Conservation (phyloP, 169 alveolate species). For the Eimeria maxima region DNA sequence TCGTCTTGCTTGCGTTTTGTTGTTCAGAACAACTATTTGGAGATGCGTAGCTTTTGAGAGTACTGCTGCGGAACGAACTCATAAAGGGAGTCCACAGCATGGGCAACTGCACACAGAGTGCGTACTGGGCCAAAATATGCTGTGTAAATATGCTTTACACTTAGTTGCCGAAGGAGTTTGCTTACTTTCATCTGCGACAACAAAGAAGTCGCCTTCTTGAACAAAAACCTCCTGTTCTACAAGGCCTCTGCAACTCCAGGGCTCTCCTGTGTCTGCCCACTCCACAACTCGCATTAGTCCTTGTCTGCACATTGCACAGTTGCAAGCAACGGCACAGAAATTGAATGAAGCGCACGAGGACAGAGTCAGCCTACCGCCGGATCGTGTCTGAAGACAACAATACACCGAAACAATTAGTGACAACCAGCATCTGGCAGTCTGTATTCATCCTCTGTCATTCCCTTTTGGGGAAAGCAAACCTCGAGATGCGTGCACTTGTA, state of each 20-base stretch:
- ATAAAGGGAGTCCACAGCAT: no score
- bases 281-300: conserved; percentile 42
- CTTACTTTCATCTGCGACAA: conserved; percentile 67
- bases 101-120: no score
- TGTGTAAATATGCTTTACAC: background rate
- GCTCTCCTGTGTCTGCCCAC: conserved; percentile 45
- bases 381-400: no score
- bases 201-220: conserved; percentile 62
- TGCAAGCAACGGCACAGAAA: background rate
- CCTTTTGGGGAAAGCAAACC: no score
- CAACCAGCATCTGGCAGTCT: no score
- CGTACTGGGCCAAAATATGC: no score
- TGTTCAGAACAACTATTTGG: no score
- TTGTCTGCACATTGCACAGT: background rate
- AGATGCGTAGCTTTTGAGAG: no score
- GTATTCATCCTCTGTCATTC: no score
- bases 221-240: conserved; percentile 55
- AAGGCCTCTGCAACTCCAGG: conserved; percentile 48
- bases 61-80: no score
- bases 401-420: no score
- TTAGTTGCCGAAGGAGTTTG: background rate
- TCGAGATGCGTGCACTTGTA: background rate
- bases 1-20: no score
- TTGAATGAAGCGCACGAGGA: background rate
- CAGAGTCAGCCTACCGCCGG: background rate